These are phyloP conservation scores for Sphagnurus paluster DNA, from an alignment of 1,284 basidiomycete genomes.

Conservation along the genomic window DNA sequence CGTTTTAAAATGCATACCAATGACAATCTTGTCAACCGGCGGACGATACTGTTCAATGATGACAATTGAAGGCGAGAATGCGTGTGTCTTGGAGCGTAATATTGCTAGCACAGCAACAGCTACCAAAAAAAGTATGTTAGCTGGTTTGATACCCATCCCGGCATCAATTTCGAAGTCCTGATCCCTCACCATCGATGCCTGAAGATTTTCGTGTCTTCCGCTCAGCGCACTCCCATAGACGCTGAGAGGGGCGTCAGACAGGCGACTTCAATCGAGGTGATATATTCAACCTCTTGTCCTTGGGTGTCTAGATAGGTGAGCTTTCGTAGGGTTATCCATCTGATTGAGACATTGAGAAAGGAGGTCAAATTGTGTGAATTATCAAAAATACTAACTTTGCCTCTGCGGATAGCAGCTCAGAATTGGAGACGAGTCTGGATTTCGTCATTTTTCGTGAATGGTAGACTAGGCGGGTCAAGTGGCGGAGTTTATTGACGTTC, in stretches of 20 bases:
- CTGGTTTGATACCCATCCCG: no score
- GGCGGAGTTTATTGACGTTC: not conserved
- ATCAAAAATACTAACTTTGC: conserved; percentile 50
- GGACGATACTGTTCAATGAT: conserved; percentile 90
- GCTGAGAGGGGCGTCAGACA: conserved; percentile 37
- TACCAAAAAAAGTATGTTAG: conserved; percentile 23
- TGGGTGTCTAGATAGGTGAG: conserved; percentile 75
- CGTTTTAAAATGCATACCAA: conserved; percentile 61
- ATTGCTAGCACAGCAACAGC: conserved; percentile 85
- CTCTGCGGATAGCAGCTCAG: conserved; percentile 53
- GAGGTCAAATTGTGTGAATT: not conserved
- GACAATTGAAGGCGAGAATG: conserved; percentile 73
- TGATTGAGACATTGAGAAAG: conserved; percentile 27
- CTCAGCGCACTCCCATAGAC: conserved; percentile 86
- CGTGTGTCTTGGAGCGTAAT: conserved; percentile 68
- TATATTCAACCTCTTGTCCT: conserved; percentile 68
- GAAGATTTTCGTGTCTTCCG: conserved; percentile 72
- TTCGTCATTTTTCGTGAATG: conserved; percentile 19
- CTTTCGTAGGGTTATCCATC: conserved; percentile 76
- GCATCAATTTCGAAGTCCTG: conserved; percentile 3
- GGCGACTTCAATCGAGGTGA: not conserved
- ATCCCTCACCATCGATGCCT: conserved; percentile 73
- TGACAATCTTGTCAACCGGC: conserved; percentile 70
- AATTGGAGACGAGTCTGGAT: conserved; percentile 44
- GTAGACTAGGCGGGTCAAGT: not conserved